Evolutionary conservation across 345 rosid species (phyloP).

Genomic region (Melaleuca quinquenervia): DNA sequence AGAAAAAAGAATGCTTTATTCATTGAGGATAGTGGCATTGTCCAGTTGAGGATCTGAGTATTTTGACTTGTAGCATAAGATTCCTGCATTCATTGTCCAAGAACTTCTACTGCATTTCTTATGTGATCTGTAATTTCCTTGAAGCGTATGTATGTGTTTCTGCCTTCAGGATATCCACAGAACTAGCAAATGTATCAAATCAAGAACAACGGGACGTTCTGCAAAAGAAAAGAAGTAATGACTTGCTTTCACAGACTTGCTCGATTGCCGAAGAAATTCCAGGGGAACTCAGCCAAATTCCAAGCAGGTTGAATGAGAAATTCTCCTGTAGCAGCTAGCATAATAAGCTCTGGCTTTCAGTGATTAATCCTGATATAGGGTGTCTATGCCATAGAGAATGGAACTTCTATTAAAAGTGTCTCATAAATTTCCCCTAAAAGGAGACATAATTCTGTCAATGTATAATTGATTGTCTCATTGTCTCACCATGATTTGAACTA

Average conservation of each 20-base stretch:
- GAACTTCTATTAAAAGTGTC: not conserved
- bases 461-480: not conserved
- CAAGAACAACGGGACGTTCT: conserved; percentile 25
- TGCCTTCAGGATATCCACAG: conserved; percentile 45
- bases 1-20: not conserved
- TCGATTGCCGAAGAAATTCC: conserved; percentile 16
- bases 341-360: not conserved
- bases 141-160: not conserved
- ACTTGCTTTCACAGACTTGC: conserved; percentile 16
- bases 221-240: conserved; percentile 38
- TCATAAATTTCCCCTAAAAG: not conserved
- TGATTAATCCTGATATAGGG: not conserved
- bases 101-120: not conserved
- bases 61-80: not conserved
- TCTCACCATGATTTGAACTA: not conserved
- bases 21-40: not conserved
- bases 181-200: conserved; percentile 21
- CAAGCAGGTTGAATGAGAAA: conserved; percentile 22
- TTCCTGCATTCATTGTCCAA: not conserved
- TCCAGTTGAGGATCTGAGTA: not conserved
- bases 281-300: conserved; percentile 18
- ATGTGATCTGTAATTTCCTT: not conserved
- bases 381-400: not conserved
- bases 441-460: not conserved
- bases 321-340: not conserved